Base-by-base conservation (phyloP, 331 rosid species). In the Quercus tomentella region DNA sequence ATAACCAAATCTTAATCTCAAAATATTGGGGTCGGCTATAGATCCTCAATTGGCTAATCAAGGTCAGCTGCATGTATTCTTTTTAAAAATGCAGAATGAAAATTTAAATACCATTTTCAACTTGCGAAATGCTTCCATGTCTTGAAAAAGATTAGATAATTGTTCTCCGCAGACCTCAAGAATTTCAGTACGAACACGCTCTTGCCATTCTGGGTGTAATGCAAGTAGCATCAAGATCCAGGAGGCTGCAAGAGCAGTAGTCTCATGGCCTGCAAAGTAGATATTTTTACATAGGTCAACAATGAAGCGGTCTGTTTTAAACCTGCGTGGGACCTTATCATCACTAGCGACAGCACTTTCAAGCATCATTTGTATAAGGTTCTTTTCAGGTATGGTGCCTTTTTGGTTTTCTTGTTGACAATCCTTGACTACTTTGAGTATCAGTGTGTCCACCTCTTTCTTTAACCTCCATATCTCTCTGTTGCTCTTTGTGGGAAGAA, bases 151-250 rank as follows among this genome's bases (percentile, higher is more conserved):
- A 61, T 18, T 65, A 54, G 78, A 85, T 23, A 23, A 30, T 16
- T 72, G 69, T 10, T 77, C 74, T 55, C 82, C 84, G 73, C 82
- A 84, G 73, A 82, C 74, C 70, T 82, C 25, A 37, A 76, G 74
- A 54, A 79, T 82, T 74, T 87, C 90, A 0, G 72, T 81, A 8
- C 84, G 84, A 18, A 21, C 85, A 7, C 81, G 81, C 6, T 84
- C 81, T 73, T 87, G 88, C 88, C 90, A 87, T 67, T 84, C 84
- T 73, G 70, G 88, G 55, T 84, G 82, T 8, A 9, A 5, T 31
- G 88, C 88, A 26, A 84, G 63, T 73, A 87, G 18, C 86, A 87
- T 76, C 68, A 87, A 76, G 77, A 82, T 66, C 88, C 88, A 87
- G 23, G 84, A 66, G 56, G 67, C 15, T 22, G 82, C 77, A 25